Conservation (phyloP, 1,284 basidiomycete genomes). For the Sphagnurus paluster region DNA sequence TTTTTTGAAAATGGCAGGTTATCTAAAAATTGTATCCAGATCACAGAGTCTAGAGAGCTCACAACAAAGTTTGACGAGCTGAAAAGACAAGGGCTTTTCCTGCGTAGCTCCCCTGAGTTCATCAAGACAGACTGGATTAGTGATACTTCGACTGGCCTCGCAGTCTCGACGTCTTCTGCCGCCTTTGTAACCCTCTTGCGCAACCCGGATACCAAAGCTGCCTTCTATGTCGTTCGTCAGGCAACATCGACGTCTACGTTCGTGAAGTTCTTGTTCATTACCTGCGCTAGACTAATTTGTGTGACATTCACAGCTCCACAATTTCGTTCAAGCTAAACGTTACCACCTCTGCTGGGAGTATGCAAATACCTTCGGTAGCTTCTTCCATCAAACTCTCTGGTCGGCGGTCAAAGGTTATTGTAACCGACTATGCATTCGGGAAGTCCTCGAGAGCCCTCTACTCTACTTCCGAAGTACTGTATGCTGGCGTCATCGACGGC, state of each 20-base stretch:
- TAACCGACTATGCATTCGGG: slow-evolving; percentile 70
- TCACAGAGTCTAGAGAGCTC: slow-evolving; percentile 69
- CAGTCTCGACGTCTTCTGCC: slow-evolving; percentile 46
- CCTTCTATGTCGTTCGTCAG: slow-evolving; percentile 75
- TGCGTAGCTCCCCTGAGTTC: slow-evolving; percentile 73
- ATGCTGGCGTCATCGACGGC: slow-evolving; percentile 63
- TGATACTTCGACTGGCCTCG: slow-evolving; percentile 53
- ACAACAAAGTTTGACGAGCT: slow-evolving; percentile 72
- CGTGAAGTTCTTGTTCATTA: slow-evolving; percentile 22
- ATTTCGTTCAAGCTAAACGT: slow-evolving; percentile 58
- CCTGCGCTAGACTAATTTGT: not conserved
- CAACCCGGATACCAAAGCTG: slow-evolving; percentile 64
- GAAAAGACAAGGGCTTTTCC: slow-evolving; percentile 73
- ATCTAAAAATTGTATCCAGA: slow-evolving; percentile 28
- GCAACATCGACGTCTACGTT: slow-evolving; percentile 65
- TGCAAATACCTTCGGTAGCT: slow-evolving; percentile 55
- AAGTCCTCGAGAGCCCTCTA: slow-evolving; percentile 50
- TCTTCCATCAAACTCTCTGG: slow-evolving; percentile 59
- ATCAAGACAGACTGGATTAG: slow-evolving; percentile 76
- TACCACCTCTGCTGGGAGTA: slow-evolving; percentile 45
- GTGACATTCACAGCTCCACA: slow-evolving; percentile 37
- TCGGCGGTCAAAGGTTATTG: slow-evolving; percentile 68
- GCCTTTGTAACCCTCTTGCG: slow-evolving; percentile 63
- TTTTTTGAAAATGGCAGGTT: not conserved
- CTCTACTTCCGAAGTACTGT: slow-evolving; percentile 68